Base-by-base conservation (phyloP, 2,329 filamentous ascomycete genomes). In the Talaromyces sp. region DNA sequence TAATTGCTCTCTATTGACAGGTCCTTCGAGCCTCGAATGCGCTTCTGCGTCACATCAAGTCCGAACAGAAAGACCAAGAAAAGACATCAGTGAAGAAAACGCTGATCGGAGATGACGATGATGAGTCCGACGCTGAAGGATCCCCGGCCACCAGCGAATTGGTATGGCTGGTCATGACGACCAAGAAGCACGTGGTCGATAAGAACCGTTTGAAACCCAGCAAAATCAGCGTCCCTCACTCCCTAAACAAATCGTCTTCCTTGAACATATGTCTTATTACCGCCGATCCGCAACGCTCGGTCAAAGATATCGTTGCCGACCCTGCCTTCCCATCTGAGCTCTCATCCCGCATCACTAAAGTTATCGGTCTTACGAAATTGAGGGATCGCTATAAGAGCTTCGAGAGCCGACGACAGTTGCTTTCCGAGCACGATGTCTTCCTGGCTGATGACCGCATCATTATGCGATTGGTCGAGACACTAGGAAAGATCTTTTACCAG, bases 401-500 rank as follows among this genome's bases (percentile, higher is more conserved):
- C 79, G 95, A 99, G 82, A 88, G 87, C 62, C 89, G 91, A 78
- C 86, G 95, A 69, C 92, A 95, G 78, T 86, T 99, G 41, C 86
- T 90, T 68, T 83, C 87, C 52, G 92, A 97, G 78, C 92, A 97
- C 78, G 95, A 98, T 76, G 82, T 98, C 64, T 98, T 99, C 82
- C 85, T 99, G 65, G 94, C 91, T 61, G 95, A 99, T 76, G 91
- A 97, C 74, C 86, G 95, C 58, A 90, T 99, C 63, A 81, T 88
- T 68, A 86, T 85, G 66, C 82, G 85, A 66, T 84, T 98, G 66
- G 92, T 93, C 64, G 86, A 87, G 69, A 83, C 89, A 2, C 87
- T 99, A 13, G 95, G 94, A 71, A 98, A 97, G 82, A 90, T 90
- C 1, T 98, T 99, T 78, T 98, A 95, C 86, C 90, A 93, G 82